Conservation (phyloP, 345 rosid species). For the Gossypium turneri region DNA sequence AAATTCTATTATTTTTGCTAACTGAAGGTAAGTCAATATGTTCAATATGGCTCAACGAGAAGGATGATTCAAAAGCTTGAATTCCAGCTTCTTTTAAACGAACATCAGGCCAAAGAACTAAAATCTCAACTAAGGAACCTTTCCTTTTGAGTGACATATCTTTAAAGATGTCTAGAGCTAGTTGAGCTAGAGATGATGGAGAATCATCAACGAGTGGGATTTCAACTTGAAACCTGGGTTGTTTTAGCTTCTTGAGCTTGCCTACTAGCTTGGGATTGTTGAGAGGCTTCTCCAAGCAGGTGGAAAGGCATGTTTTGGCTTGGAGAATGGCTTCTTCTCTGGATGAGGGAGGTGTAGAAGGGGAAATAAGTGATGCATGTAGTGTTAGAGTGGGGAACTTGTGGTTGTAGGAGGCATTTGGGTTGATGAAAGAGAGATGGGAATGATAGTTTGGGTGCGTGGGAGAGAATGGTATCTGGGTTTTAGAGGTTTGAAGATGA, state of each 20-base stretch:
- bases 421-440: slow-evolving; percentile 13
- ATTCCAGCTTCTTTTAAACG: slow-evolving; percentile 31
- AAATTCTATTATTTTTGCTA: slow-evolving; percentile 19
- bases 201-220: slow-evolving; percentile 68
- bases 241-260: slow-evolving; percentile 68
- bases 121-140: slow-evolving; percentile 45
- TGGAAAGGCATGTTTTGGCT: slow-evolving; percentile 73
- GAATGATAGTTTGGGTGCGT: background rate
- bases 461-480: slow-evolving; percentile 14
- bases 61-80: slow-evolving; percentile 30
- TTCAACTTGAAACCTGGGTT: slow-evolving; percentile 70
- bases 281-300: slow-evolving; percentile 63
- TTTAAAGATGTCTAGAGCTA: slow-evolving; percentile 50
- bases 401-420: slow-evolving; percentile 20
- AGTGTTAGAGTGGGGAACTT: slow-evolving; percentile 26
- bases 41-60: slow-evolving; percentile 27
- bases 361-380: slow-evolving; percentile 35
- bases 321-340: slow-evolving; percentile 80
- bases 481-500: slow-evolving; percentile 25
- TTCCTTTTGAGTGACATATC: slow-evolving; percentile 55
- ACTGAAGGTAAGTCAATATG: slow-evolving; percentile 42
- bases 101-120: slow-evolving; percentile 53
- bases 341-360: slow-evolving; percentile 54
- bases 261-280: slow-evolving; percentile 70
- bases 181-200: slow-evolving; percentile 48